Evolutionary conservation across 176 grass and related monocot genomes (phyloP).

Genomic region (Musa troglodytarum): DNA sequence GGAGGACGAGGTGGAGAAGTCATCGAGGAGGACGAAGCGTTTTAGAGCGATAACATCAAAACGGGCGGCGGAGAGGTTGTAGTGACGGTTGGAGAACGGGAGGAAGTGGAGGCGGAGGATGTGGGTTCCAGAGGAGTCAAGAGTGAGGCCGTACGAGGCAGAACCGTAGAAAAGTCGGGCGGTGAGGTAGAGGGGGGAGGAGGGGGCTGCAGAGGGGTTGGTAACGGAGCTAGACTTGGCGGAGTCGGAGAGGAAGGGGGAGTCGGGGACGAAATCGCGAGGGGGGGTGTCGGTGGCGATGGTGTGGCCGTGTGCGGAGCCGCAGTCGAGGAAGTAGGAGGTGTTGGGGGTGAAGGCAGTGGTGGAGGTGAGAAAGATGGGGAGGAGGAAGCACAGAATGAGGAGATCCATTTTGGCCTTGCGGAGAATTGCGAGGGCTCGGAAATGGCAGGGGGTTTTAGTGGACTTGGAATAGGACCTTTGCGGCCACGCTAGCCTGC

Average conservation of each 20-base stretch:
- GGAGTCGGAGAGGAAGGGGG: neutral
- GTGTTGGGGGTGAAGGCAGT: slow-evolving; percentile 12
- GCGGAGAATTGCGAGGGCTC: neutral
- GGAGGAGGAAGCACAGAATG: slow-evolving; percentile 1
- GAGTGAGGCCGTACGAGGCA: slow-evolving; percentile 28
- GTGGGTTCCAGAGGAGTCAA: slow-evolving; percentile 15
- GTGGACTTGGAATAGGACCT: neutral
- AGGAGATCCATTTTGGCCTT: neutral
- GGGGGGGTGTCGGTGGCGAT: slow-evolving; percentile 22
- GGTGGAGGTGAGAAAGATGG: neutral
- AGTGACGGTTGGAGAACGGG: slow-evolving; percentile 23
- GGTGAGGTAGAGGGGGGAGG: slow-evolving; percentile 40
- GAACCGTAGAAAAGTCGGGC: slow-evolving; percentile 25
- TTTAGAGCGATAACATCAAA: slow-evolving; percentile 37
- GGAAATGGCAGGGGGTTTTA: neutral
- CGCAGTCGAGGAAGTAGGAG: slow-evolving; percentile 41
- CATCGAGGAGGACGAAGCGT: slow-evolving; percentile 22
- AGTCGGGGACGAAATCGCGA: slow-evolving; percentile 31
- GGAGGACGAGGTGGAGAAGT: slow-evolving; percentile 28
- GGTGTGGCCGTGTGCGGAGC: slow-evolving; percentile 9
- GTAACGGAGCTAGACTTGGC: slow-evolving; percentile 1
- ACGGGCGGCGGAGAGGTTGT: slow-evolving; percentile 19
- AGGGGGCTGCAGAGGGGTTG: neutral
- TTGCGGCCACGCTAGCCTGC: neutral
- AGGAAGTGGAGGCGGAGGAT: slow-evolving; percentile 85